Evolutionary conservation across 306 rosid genomes (phyloP), one percentile per base, ranked within the genome.

Genomic region (Corylus avellana): DNA sequence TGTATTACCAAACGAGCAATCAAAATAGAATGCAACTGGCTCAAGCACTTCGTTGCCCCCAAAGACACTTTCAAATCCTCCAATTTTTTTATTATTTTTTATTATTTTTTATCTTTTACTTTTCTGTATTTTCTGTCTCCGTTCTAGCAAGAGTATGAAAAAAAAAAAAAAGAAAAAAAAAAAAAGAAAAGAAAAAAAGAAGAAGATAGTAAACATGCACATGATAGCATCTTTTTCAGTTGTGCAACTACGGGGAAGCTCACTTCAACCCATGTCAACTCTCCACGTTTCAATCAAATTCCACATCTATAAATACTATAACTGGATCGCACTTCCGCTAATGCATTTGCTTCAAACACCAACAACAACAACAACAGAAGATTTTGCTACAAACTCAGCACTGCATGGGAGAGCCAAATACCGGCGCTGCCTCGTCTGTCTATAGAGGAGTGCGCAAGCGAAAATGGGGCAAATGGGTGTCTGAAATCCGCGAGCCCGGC

Each of bases 401-500:
- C 32, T 51, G 78, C 80, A 88, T 85, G 87, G 83, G 85, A 63
- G 87, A 87, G 77, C 75, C 90, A 37, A 80, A 56, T 76, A 54
- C 74, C 77, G 90, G 97, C 4, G 75, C 87, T 18, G 88, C 97
- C 2, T 47, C 86, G 32, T 92, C 98, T 3, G 73, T 70, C 66
- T 94, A 94, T 57, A 84, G 94, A 70, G 98, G 98, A 7, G 98
- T 94, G 2, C 89, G 98, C n/a, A 94, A 92, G 94, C 76, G 98
- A 1, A 94, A 94, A 86, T 94, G 98, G 98, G 98, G 98, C 0
- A 94, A 94, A 78, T 94, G 97, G 97, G 97, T 94, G 0, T 94
- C 98, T 3, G 98, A 94, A 88, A 92, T 94, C 69, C 91, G 98
- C 0, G 95, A 94, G 53, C 98, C 98, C 0, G 97, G 97, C 0